Conservation (phyloP, 2,329 filamentous ascomycete species). For the Cercospora citrullina region DNA sequence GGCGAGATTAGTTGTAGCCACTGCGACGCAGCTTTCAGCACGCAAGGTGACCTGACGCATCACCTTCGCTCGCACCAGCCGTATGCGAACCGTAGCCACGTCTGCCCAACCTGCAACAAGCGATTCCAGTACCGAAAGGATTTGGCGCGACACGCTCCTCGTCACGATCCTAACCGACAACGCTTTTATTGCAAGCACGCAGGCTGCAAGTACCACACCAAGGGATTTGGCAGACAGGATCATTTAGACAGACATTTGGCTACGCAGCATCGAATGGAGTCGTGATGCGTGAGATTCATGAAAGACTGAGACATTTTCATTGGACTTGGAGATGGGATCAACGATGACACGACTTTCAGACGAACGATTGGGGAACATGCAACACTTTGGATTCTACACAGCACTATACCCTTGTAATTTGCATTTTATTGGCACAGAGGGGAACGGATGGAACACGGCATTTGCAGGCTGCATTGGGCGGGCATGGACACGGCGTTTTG, state of each 20-base stretch:
- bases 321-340: no score
- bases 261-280: conserved; percentile 26
- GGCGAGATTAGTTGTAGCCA: conserved; percentile 21
- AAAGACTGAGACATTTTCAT: not conserved
- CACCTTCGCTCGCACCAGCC: conserved; percentile 27
- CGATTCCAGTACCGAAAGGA: conserved; percentile 30
- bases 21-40: conserved; percentile 26
- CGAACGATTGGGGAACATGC: not conserved
- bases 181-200: conserved; percentile 22
- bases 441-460: not conserved
- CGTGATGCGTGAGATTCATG: not conserved
- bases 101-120: conserved; percentile 25
- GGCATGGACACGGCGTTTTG: not conserved
- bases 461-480: not conserved
- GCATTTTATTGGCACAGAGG: not conserved
- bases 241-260: conserved; percentile 27
- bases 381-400: not conserved
- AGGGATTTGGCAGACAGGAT: conserved; percentile 28
- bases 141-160: conserved; percentile 24
- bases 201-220: conserved; percentile 26
- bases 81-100: conserved; percentile 26
- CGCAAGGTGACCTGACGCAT: conserved; percentile 26
- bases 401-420: not conserved
- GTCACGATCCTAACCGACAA: conserved; percentile 27
- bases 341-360: not conserved